Conservation (phyloP, 2,329 filamentous ascomycete species). For the Botrytis fragariae region DNA sequence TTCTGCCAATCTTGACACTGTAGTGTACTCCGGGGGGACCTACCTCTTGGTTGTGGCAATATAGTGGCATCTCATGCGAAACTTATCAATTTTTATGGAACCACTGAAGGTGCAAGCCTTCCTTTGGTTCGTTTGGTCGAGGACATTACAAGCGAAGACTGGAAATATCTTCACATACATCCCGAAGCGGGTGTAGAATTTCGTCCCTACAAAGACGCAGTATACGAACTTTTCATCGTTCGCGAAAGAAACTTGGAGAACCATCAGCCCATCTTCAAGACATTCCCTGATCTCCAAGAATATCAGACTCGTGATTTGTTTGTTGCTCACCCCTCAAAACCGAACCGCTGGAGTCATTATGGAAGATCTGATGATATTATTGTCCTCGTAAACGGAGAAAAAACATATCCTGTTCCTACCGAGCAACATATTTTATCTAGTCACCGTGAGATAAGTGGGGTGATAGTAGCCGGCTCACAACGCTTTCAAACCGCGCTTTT, state of each 20-base stretch:
- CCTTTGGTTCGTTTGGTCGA: too few relatives aligned
- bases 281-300: not conserved
- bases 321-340: not conserved
- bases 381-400: not conserved
- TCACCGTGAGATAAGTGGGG: not conserved
- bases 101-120: not conserved
- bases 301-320: not conserved
- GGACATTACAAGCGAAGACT: too few relatives aligned
- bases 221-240: not conserved
- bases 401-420: not conserved
- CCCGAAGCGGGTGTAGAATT: not conserved
- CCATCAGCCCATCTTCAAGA: not conserved
- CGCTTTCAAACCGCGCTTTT: not conserved
- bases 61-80: not conserved
- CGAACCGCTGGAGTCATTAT: not conserved
- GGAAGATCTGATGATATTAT: constrained; percentile 3
- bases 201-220: not conserved
- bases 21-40: not conserved
- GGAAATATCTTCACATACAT: not conserved
- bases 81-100: not conserved
- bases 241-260: not conserved
- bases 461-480: not conserved
- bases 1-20: not conserved
- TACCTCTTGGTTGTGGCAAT: not conserved
- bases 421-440: not conserved